Percentiles rank a stretch among this genome's conserved stretches.
Conservation (phyloP, 140 eudicot genomes). For the Stevia rebaudiana region DNA sequence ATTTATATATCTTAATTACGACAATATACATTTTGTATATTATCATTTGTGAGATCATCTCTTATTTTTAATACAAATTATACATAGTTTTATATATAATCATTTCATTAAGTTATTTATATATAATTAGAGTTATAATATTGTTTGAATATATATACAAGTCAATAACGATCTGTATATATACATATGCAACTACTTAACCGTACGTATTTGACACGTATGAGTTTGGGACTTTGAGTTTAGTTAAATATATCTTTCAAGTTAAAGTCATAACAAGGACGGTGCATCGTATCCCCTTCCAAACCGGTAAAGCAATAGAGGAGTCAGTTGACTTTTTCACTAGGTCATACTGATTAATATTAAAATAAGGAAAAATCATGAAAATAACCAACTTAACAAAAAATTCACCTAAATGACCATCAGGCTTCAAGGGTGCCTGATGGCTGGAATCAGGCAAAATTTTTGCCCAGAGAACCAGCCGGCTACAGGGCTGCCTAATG, state of each 20-base stretch:
- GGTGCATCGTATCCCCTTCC: background rate
- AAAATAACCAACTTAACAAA: too few relatives aligned
- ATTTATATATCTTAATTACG: background rate
- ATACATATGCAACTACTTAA: background rate
- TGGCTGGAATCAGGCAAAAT: too few relatives aligned
- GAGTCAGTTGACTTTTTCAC: constrained; percentile 9
- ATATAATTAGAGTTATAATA: background rate
- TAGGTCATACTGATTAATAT: background rate
- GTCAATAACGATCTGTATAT: too few relatives aligned
- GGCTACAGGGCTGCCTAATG: too few relatives aligned
- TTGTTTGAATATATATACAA: too few relatives aligned
- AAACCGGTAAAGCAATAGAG: constrained; percentile 7
- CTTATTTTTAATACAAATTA: background rate
- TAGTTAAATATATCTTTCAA: constrained; percentile 2
- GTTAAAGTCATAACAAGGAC: background rate
- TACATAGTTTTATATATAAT: background rate
- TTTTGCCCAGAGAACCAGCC: too few relatives aligned
- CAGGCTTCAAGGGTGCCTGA: too few relatives aligned
- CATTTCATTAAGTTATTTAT: background rate
- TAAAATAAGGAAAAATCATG: too few relatives aligned
- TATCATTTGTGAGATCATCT: constrained; percentile 1
- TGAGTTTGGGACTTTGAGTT: background rate
- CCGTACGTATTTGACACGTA: background rate
- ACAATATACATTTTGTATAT: background rate
- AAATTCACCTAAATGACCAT: too few relatives aligned